Evolutionary conservation across 805 yeast genomes (phyloP).

Genomic region (Schwanniomyces yamadae): DNA sequence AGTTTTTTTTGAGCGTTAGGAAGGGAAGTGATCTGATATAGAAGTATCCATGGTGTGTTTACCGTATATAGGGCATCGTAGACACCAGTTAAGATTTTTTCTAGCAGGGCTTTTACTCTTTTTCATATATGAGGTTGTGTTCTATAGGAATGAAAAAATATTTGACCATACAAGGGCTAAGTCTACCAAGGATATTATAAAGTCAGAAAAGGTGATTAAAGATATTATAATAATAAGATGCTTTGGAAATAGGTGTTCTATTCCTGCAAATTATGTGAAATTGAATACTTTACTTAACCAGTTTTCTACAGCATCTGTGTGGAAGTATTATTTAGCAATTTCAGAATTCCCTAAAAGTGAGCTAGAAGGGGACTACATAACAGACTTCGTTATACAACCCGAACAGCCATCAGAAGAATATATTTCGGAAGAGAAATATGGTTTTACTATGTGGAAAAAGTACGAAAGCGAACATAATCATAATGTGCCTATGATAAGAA

Average conservation of each 20-base stretch:
- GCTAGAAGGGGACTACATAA: conserved; percentile 3
- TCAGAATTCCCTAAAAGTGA: too few relatives aligned
- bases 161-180: too few relatives aligned
- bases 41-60: too few relatives aligned
- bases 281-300: conserved; percentile 2
- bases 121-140: too few relatives aligned
- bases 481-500: conserved; percentile 17
- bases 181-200: background rate
- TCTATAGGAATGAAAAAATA: too few relatives aligned
- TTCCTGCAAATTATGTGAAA: conserved; percentile 5
- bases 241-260: conserved; percentile 2
- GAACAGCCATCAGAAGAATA: conserved; percentile 4
- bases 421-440: background rate
- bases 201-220: background rate
- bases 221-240: conserved; percentile 6
- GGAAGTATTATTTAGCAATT: too few relatives aligned
- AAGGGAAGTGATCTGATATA: too few relatives aligned
- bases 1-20: too few relatives aligned
- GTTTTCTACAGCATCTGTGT: too few relatives aligned
- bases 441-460: conserved; percentile 8
- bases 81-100: too few relatives aligned
- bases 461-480: conserved; percentile 4
- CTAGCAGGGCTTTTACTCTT: too few relatives aligned
- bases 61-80: too few relatives aligned
- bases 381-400: conserved; percentile 6